Evolutionary conservation across 2,329 filamentous ascomycete genomes (phyloP).

Genomic region (Xylariales sp.): DNA sequence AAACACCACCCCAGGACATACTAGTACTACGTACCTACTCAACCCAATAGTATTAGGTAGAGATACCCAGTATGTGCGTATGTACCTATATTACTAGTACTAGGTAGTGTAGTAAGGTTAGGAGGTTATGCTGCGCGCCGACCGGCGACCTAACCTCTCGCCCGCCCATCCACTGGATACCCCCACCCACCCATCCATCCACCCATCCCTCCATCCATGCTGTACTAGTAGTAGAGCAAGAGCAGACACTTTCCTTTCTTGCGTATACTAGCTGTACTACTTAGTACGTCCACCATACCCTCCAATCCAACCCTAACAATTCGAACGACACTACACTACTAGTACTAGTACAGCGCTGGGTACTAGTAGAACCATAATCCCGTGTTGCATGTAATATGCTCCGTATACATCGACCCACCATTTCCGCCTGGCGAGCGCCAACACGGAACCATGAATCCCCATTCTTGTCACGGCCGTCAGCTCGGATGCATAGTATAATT

Average conservation of each 20-base stretch:
- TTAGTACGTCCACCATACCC: slow-evolving; percentile 17
- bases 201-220: background rate
- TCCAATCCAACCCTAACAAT: slow-evolving; percentile 5
- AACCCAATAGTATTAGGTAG: no score
- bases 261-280: background rate
- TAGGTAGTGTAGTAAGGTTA: background rate
- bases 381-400: background rate
- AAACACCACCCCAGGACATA: background rate
- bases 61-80: background rate
- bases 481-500: slow-evolving; percentile 14
- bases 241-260: slow-evolving; percentile 23
- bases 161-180: background rate
- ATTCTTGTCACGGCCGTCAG: slow-evolving; percentile 31
- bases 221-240: background rate
- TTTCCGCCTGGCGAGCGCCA: slow-evolving; percentile 23
- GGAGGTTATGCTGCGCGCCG: slow-evolving; percentile 13
- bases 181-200: slow-evolving; percentile 4
- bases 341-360: no score
- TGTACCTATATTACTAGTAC: background rate
- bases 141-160: slow-evolving; percentile 11
- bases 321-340: background rate
- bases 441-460: slow-evolving; percentile 23
- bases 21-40: no score
- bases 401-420: slow-evolving; percentile 7
- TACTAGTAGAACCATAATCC: no score